Evolutionary conservation across 768 basidiomycete species (phyloP), one percentile per base, ranked within the genome.

Genomic region (Pisolithus sp.): DNA sequence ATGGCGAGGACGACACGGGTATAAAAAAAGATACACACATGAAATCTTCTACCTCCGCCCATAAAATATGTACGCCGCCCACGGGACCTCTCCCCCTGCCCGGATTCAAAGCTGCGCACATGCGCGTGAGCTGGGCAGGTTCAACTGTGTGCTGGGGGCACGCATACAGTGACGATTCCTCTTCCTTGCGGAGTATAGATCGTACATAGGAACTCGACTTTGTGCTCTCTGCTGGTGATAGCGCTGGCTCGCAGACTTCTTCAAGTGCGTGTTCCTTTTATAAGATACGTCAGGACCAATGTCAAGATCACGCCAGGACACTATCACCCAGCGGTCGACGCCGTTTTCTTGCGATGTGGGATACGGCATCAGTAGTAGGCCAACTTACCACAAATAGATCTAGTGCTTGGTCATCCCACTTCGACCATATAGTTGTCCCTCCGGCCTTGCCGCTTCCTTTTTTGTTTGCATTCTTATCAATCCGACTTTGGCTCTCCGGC

Each of bases 41-140:
- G 37, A 67, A 67, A 23, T 65, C 67, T 18, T 64, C 62, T 1
- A 49, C 51, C 26, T 67, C 67, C 0, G 61, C 66, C 67, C 65
- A 69, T 1, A 68, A 34, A 26, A 67, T 5, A 42, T 67, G 66
- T 6, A 26, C 52, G 0, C 65, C 62, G 15, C 40, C 38, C 7
- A 8, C 9, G 30, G 30, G 10, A 10, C 26, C 4, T 30, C 9
- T 30, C 18, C 42, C 37, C 4, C 12, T 49, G 56, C 34, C 28
- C 51, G 13, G 21, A 23, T 4, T 48, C 55, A 66, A 56, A 8
- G 47, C 26, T 12, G 18, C 20, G 21, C 66, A 65, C 37, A 58
- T 28, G 4, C 24, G n/a, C 10, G 59, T 57, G 24, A 67, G 56
- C 48, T 65, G 57, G 1, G 49, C 38, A 7, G 65, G 58, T 4